These are phyloP conservation scores for Trichodelitschia bisporula DNA, from an alignment of 495 filamentous ascomycete genomes.

Conservation along the genomic window DNA sequence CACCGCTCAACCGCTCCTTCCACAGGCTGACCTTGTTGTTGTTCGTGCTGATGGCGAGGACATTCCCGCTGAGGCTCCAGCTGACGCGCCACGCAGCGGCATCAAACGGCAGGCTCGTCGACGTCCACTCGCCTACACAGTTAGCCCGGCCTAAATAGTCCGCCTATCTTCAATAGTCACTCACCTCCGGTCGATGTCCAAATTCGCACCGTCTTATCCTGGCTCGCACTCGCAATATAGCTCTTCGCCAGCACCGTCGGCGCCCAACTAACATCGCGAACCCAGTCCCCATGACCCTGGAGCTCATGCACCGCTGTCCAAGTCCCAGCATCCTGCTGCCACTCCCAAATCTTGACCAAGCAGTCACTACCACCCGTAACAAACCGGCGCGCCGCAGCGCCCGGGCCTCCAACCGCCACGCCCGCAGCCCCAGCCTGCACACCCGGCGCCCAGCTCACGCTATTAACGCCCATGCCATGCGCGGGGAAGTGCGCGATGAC, in stretches of 20 bases:
- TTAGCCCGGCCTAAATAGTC: too few species aligned
- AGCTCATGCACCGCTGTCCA: conserved; percentile 30
- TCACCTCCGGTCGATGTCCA: conserved; percentile 37
- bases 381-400: conserved; percentile 39
- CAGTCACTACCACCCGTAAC: conserved; percentile 91
- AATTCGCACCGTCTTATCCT: conserved; percentile 91
- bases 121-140: conserved; percentile 40
- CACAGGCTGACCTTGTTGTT: conserved; percentile 90
- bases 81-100: conserved; percentile 83
- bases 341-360: conserved; percentile 73
- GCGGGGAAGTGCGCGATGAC: conserved; percentile 85
- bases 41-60: conserved; percentile 74
- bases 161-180: neutral
- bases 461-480: conserved; percentile 81
- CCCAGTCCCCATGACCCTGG: conserved; percentile 81
- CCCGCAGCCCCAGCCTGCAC: conserved; percentile 57
- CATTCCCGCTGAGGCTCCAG: conserved; percentile 96
- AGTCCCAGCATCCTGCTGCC: conserved; percentile 22
- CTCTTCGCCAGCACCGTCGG: conserved; percentile 80
- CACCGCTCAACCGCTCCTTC: conserved; percentile 57
- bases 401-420: conserved; percentile 34
- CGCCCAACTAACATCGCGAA: conserved; percentile 91
- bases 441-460: conserved; percentile 81
- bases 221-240: conserved; percentile 84
- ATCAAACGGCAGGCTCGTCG: conserved; percentile 66